Conservation (phyloP, 768 basidiomycete species). For the Harrya chromipes region DNA sequence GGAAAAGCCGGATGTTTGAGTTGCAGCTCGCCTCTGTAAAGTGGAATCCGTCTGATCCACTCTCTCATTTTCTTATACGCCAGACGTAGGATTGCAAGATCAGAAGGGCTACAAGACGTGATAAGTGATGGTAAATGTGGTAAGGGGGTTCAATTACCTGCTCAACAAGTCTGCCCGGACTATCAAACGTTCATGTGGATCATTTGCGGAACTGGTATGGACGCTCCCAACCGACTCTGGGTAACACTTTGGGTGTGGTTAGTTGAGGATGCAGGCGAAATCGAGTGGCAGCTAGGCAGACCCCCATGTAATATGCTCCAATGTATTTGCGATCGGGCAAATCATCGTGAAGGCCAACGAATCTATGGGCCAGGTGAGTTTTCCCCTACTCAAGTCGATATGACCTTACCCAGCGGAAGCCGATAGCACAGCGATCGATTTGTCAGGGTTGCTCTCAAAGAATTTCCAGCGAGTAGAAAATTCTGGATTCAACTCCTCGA, state of each 20-base stretch:
- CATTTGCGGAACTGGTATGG: conserved; percentile 42
- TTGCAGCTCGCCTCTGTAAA: conserved; percentile 36
- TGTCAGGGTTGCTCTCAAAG: conserved; percentile 52
- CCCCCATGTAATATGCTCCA: conserved; percentile 27
- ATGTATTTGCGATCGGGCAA: conserved; percentile 16
- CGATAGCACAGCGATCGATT: conserved; percentile 48
- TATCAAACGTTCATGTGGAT: conserved; percentile 37
- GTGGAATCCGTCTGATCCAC: conserved; percentile 39
- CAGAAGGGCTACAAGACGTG: conserved; percentile 15
- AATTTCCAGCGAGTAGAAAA: conserved; percentile 52
- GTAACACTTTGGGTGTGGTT: conserved; percentile 29
- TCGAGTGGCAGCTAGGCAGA: conserved; percentile 8
- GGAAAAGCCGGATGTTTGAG: conserved; percentile 14
- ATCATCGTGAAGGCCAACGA: conserved; percentile 9
- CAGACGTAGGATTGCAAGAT: conserved; percentile 25
- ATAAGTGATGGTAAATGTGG: not conserved
- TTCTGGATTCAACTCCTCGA: conserved; percentile 43
- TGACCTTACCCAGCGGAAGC: conserved; percentile 37
- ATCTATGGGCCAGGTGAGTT: conserved; percentile 1
- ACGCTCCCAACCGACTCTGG: conserved; percentile 46
- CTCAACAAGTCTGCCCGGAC: conserved; percentile 48
- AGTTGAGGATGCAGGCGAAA: not conserved
- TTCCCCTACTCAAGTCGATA: not conserved
- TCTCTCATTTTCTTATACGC: conserved; percentile 29
- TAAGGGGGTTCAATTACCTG: conserved; percentile 29